Conservation (phyloP, 176 grass and related monocot genomes). For the Zoysia pacifica region DNA sequence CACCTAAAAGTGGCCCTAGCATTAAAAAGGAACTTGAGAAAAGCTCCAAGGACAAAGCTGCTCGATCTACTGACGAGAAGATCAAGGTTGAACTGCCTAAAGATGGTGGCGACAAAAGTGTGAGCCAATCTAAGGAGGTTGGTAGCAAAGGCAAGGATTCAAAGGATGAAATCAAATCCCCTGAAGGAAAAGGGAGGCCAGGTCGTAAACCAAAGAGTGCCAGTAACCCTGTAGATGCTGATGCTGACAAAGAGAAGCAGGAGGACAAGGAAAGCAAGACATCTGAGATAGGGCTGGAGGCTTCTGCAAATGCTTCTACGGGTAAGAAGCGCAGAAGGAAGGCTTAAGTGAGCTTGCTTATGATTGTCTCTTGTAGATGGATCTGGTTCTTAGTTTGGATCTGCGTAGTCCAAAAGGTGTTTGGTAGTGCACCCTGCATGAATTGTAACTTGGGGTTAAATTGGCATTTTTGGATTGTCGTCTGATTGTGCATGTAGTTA, state of each 20-base stretch:
- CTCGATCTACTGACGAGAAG: conserved; percentile 20
- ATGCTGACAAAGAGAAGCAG: conserved; percentile 49
- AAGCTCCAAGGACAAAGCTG: conserved; percentile 33
- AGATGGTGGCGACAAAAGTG: conserved; percentile 33
- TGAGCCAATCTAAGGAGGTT: conserved; percentile 43
- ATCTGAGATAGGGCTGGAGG: conserved; percentile 42
- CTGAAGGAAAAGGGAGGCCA: conserved; percentile 46
- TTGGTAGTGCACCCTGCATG: conserved; percentile 36
- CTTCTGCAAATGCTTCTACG: conserved; percentile 40
- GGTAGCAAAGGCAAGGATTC: not conserved
- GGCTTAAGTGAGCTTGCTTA: conserved; percentile 12
- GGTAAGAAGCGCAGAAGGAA: conserved; percentile 74
- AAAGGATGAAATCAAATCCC: conserved; percentile 30
- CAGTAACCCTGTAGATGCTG: not conserved
- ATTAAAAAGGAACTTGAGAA: conserved; percentile 45
- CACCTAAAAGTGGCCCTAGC: conserved; percentile 30
- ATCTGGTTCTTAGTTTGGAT: conserved; percentile 5
- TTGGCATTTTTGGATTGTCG: conserved; percentile 43
- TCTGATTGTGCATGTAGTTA: conserved; percentile 37
- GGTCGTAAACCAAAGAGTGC: conserved; percentile 47
- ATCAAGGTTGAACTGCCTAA: conserved; percentile 24
- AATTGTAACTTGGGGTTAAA: conserved; percentile 36
- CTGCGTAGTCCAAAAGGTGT: conserved; percentile 25
- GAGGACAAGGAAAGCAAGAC: conserved; percentile 37
- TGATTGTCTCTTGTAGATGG: conserved; percentile 48